Evolutionary conservation across 2,329 filamentous ascomycete genomes (phyloP).

Genomic region (Coleophoma cylindrospora): DNA sequence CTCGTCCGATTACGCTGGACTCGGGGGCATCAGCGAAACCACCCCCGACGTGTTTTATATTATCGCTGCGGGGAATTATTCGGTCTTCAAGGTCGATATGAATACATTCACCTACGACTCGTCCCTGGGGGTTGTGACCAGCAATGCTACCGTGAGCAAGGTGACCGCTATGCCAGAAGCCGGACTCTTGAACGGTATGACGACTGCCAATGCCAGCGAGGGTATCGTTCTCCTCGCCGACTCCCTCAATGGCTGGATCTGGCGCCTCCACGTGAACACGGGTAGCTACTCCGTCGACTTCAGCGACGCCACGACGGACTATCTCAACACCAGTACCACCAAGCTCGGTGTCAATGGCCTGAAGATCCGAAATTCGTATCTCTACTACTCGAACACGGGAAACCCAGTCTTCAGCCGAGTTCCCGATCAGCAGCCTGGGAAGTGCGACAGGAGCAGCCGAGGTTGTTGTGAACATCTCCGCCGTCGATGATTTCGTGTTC

Average conservation of each 20-base stretch:
- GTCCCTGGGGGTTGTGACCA: neutral
- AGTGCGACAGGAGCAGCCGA: slow-evolving; percentile 4
- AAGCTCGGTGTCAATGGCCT: slow-evolving; percentile 20
- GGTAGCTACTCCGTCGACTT: slow-evolving; percentile 17
- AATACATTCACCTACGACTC: slow-evolving; percentile 7
- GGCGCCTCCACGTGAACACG: slow-evolving; percentile 16
- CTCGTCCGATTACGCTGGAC: slow-evolving; percentile 21
- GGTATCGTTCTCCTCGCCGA: slow-evolving; percentile 15
- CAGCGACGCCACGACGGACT: slow-evolving; percentile 18
- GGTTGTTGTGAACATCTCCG: slow-evolving; percentile 5
- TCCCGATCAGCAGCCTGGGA: slow-evolving; percentile 10
- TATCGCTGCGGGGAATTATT: slow-evolving; percentile 11
- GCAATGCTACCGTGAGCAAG: neutral
- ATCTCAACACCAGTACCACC: slow-evolving; percentile 2
- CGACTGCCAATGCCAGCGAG: slow-evolving; percentile 7
- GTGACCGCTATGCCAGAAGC: neutral
- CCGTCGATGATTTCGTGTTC: slow-evolving; percentile 11
- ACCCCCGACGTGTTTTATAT: slow-evolving; percentile 25
- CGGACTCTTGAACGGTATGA: slow-evolving; percentile 23
- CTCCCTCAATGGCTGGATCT: slow-evolving; percentile 17
- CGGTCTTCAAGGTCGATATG: slow-evolving; percentile 20
- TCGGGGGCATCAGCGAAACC: slow-evolving; percentile 31
- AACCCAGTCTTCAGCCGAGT: slow-evolving; percentile 15
- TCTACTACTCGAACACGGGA: slow-evolving; percentile 23
- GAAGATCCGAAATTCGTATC: slow-evolving; percentile 14